Conservation (phyloP, 768 basidiomycete species). For the Pleurotus citrinopileatus region DNA sequence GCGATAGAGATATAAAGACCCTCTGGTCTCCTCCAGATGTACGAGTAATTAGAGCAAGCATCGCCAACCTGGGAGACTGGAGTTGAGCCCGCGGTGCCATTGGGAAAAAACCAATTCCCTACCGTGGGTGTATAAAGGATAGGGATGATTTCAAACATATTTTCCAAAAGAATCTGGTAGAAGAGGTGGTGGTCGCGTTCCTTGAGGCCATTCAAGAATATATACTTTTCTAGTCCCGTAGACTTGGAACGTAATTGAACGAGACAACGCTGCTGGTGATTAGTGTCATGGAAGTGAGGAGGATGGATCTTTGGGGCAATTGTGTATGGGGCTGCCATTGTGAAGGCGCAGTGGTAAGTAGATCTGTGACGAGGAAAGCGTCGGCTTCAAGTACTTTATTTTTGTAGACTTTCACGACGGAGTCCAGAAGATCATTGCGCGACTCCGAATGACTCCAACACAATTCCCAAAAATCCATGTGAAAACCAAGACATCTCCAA, state of each 20-base stretch:
- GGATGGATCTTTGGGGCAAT: conserved; percentile 27
- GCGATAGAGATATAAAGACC: conserved; percentile 62
- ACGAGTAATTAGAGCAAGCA: conserved; percentile 67
- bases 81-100: too few relatives aligned
- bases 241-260: conserved; percentile 56
- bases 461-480: not conserved
- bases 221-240: conserved; percentile 62
- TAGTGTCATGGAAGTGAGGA: conserved; percentile 44
- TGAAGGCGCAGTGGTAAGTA: conserved; percentile 15
- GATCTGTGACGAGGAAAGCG: conserved; percentile 9
- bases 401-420: not conserved
- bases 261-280: conserved; percentile 56
- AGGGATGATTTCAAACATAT: conserved; percentile 66
- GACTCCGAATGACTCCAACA: not conserved
- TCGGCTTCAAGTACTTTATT: not conserved
- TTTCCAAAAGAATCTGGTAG: conserved; percentile 58
- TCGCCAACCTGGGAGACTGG: conserved; percentile 52
- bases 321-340: conserved; percentile 5
- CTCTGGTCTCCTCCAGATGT: conserved; percentile 65
- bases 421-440: too few relatives aligned
- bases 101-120: too few relatives aligned
- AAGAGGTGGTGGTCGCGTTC: conserved; percentile 62
- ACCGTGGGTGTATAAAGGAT: conserved; percentile 79
- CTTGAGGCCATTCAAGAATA: conserved; percentile 65
- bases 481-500: not conserved